A percentile compares a stretch with the other conserved stretches of the same genome.
Evolutionary conservation across 768 basidiomycete genomes (phyloP).

Genomic region (Termitomyces sp.): DNA sequence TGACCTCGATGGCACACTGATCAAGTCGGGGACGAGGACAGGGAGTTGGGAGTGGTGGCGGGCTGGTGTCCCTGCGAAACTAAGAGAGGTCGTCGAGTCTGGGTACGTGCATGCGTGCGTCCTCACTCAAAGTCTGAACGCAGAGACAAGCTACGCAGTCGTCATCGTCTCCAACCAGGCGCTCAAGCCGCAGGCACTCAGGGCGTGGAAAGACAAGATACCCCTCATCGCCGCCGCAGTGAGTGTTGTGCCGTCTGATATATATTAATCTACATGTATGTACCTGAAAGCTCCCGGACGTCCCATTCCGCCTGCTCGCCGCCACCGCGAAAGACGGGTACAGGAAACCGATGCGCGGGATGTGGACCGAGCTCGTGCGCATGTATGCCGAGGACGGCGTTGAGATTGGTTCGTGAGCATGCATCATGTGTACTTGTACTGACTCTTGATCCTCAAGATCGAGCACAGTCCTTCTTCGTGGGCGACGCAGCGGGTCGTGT

Average conservation of each 20-base stretch:
- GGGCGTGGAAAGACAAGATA: slow-evolving; percentile 76
- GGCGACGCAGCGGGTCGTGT: slow-evolving; percentile 87
- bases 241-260: slow-evolving; percentile 16
- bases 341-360: slow-evolving; percentile 85
- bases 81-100: slow-evolving; percentile 51
- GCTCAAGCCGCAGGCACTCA: slow-evolving; percentile 39
- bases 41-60: slow-evolving; percentile 71
- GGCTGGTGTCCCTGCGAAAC: slow-evolving; percentile 49
- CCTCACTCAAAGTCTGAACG: not conserved
- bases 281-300: slow-evolving; percentile 48
- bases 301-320: slow-evolving; percentile 77
- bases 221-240: slow-evolving; percentile 59
- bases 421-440: not conserved
- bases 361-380: slow-evolving; percentile 70
- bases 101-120: slow-evolving; percentile 45
- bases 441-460: too few species aligned
- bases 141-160: slow-evolving; percentile 48
- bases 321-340: slow-evolving; percentile 70
- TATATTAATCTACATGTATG: too few species aligned
- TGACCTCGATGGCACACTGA: slow-evolving; percentile 86
- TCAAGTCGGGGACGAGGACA: slow-evolving; percentile 42
- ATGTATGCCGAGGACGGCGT: slow-evolving; percentile 54
- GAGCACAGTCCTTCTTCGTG: slow-evolving; percentile 64
- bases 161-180: slow-evolving; percentile 83
- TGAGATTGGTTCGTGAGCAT: slow-evolving; percentile 49